Base-by-base conservation (phyloP, 192 early-diverging fungal species). In the Coemansia aciculifera region DNA sequence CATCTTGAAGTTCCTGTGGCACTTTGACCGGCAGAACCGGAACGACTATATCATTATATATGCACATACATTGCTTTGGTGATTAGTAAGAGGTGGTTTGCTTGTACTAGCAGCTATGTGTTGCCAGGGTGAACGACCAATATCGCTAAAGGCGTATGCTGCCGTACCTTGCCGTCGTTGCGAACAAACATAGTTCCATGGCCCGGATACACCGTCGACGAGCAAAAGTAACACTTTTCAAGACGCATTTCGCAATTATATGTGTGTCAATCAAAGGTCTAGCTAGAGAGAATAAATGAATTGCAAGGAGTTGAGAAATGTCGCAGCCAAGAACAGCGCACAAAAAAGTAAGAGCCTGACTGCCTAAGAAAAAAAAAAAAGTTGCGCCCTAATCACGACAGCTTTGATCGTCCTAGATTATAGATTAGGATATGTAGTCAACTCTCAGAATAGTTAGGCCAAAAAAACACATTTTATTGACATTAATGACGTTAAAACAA, bases 1-100 rank as follows among this genome's bases (percentile, higher is more conserved):
- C 93, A 98, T 96, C 82, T 99, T 99, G 86, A 99, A 99, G 86
- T 96, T 98, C 78, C 93, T 95, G 91, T 98, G 95, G 86, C 98
- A 99, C 87, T 99, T 98, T 70, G 96, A 98, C 73, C 95, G 89
- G 76, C 98, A 99, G 79, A 94, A 97, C 46, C 94, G 88, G 84
- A 96, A 96, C 32, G 88, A 87, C 93, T 95, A 86, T n/a, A 39
- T 60, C 5, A 46, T 34, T 21, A 63, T 3, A 63, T 12, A 63
- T 62, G 36, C 51, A 51, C 44, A 63, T 38, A 36, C 34, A 15
- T 61, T 61, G 39, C 4, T 44, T 44, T 17, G 31, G 29, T 24
- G 43, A n/a, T 46, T 46, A 46, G 43, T 46, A 46, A 19, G 43
- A n/a, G 57, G 29, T 57, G 4, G 13, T 21, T 38, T 36, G 3